Evolutionary conservation across 2,329 filamentous ascomycete species (phyloP).

Genomic region (Xylaria digitata): DNA sequence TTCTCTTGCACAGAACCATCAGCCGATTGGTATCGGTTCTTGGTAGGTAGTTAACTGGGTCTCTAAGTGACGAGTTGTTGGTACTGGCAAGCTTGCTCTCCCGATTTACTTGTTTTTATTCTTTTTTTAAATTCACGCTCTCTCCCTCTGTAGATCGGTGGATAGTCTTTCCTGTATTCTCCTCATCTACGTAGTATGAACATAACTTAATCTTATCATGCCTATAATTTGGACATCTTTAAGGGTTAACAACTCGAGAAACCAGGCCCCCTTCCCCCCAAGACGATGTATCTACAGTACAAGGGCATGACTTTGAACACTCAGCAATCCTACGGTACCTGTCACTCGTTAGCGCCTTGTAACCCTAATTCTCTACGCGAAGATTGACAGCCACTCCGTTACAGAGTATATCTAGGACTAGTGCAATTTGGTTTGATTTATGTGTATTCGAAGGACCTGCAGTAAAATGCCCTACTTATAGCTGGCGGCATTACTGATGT

Average conservation of each 20-base stretch:
- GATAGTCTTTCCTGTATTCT: slow-evolving; percentile 10
- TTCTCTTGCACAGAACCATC: slow-evolving; percentile 29
- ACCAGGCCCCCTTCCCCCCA: not conserved
- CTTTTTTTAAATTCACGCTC: not conserved
- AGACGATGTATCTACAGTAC: slow-evolving; percentile 8
- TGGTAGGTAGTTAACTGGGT: slow-evolving; percentile 8
- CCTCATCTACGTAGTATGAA: slow-evolving; percentile 9
- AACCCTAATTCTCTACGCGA: slow-evolving; percentile 14
- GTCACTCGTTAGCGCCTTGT: slow-evolving; percentile 18
- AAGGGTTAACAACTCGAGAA: not conserved
- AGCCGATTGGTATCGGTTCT: slow-evolving; percentile 28
- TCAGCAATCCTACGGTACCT: slow-evolving; percentile 4
- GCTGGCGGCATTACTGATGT: not conserved
- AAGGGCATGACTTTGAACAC: not conserved
- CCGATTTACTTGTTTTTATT: slow-evolving; percentile 3
- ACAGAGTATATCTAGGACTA: not conserved
- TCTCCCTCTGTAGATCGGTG: slow-evolving; percentile 16
- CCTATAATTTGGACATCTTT: slow-evolving; percentile 1
- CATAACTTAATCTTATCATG: not conserved
- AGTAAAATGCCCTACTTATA: slow-evolving; percentile 8
- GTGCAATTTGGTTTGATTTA: slow-evolving; percentile 10
- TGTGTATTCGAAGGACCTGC: slow-evolving; percentile 6
- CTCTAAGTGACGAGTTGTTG: slow-evolving; percentile 14
- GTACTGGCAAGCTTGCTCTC: slow-evolving; percentile 9
- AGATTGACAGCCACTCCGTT: slow-evolving; percentile 10